Evolutionary conservation across 306 rosid genomes (phyloP).

Genomic region (Psophocarpus tetragonolobus): DNA sequence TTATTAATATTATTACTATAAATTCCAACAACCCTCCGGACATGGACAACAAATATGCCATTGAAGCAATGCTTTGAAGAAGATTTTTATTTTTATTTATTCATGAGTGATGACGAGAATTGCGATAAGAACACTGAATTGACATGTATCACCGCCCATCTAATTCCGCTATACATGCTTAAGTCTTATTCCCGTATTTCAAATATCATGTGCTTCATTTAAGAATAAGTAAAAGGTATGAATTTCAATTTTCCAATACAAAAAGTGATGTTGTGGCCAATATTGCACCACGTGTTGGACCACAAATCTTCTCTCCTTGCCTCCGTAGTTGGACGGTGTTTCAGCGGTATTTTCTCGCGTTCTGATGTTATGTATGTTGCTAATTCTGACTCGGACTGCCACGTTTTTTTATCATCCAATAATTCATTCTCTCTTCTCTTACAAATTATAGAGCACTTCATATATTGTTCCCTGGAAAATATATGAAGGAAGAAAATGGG

Average conservation of each 20-base stretch:
- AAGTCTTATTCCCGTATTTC: neutral
- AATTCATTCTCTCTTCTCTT: neutral
- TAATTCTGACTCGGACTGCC: conserved; percentile 6
- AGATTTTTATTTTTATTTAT: neutral
- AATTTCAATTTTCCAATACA: conserved; percentile 20
- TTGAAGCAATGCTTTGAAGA: neutral
- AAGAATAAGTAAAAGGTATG: neutral
- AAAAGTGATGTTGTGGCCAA: conserved; percentile 30
- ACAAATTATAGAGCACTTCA: no score
- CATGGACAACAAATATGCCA: conserved; percentile 43
- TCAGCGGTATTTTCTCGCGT: neutral
- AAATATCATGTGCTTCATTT: neutral
- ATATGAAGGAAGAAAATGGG: no score
- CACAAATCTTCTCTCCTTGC: conserved; percentile 4
- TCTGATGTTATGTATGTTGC: neutral
- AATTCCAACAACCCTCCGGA: conserved; percentile 36
- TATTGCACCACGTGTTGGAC: conserved; percentile 34
- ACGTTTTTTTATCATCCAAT: neutral
- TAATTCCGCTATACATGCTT: neutral
- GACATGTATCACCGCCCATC: conserved; percentile 44
- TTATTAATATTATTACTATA: conserved; percentile 21
- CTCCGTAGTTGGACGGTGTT: conserved; percentile 44
- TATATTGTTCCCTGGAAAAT: no score
- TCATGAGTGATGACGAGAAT: neutral
- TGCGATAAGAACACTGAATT: conserved; percentile 15